Evolutionary conservation across 2,329 filamentous ascomycete genomes (phyloP), one percentile per base, ranked within the genome.

Genomic region (Fusarium oxysporum): DNA sequence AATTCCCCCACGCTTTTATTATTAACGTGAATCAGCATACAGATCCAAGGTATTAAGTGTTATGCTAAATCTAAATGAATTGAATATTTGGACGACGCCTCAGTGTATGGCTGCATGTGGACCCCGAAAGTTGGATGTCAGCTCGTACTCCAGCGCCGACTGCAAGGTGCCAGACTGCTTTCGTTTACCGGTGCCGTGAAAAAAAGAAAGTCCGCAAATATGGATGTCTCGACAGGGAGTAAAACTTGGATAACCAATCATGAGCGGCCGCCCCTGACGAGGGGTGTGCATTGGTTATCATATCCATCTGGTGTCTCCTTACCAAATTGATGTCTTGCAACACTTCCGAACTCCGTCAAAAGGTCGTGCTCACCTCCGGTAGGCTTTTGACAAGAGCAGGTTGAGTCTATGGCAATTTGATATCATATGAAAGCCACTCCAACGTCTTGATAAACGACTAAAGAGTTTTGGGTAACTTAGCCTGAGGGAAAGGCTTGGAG

Each of bases 121-220:
- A 56, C 68, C 56, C 35, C 48, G 11, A 37, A 30, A 21, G 35
- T 21, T 41, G 55, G 30, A 17, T 40, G 28, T 35, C n/a, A 23
- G 23, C 33, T 69, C 66, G 66, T 69, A 69, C 45, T 61, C 69
- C 25, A 55, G 65, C 56, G 56, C 40, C 58, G 58, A 65, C 40
- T 41, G 44, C 72, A 51, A 58, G 41, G 48, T 51, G 63, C 41
- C 55, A 45, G 38, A 35, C 40, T 53, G 17, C 48, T 53, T 62
- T 38, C 43, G 32, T 61, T 23, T 37, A 62, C 41, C 32, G 32
- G 32, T 53, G 54, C 37, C 41, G 50, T 64, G 45, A 51, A 43
- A 57, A 76, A 74, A 75, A 73, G 69, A 45, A 76, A 77, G 48
- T 67, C 57, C 33, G 60, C 41, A 50, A 71, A 45, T 62, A 43